phyloP scores from a whole-genome alignment of 192 early-diverging fungal species.

The Backusella circina region DNA sequence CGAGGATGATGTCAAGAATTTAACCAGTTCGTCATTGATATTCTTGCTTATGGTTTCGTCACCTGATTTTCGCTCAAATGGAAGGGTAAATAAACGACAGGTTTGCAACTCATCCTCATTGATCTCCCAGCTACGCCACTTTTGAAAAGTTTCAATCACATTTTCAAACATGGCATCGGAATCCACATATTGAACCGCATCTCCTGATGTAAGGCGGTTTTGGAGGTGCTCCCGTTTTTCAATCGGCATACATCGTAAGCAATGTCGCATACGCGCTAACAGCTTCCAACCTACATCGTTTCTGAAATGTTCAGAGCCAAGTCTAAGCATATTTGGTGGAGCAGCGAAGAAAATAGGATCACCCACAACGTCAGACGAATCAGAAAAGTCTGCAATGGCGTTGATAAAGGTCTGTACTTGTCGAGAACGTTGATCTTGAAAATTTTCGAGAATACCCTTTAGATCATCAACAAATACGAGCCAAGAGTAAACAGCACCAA shows the following conservation, averaged over 20 bases:
- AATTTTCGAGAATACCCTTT: conserved; percentile 43
- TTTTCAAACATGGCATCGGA: conserved; percentile 42
- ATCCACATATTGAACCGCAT: conserved; percentile 27
- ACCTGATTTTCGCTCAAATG: conserved; percentile 33
- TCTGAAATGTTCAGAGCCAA: conserved; percentile 60
- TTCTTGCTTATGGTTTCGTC: not conserved
- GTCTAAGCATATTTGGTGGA: conserved; percentile 58
- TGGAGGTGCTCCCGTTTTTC: conserved; percentile 35
- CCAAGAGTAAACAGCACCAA: conserved; percentile 68
- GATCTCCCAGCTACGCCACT: conserved; percentile 67
- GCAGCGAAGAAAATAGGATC: conserved; percentile 67
- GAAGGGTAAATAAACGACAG: conserved; percentile 44
- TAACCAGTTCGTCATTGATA: conserved; percentile 17
- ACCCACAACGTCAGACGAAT: conserved; percentile 32
- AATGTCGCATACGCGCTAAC: conserved; percentile 60
- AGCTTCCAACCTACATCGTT: conserved; percentile 77
- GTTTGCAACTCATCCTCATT: conserved; percentile 31
- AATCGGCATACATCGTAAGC: conserved; percentile 42
- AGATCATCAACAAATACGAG: conserved; percentile 57
- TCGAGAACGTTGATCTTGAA: conserved; percentile 40
- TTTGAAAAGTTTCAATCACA: conserved; percentile 43
- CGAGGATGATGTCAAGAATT: conserved; percentile 30
- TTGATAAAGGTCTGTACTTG: conserved; percentile 56
- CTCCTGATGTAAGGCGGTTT: conserved; percentile 38
- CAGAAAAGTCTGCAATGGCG: conserved; percentile 50